Conservation (phyloP, 495 filamentous ascomycete genomes). For the Xylaria sp. region DNA sequence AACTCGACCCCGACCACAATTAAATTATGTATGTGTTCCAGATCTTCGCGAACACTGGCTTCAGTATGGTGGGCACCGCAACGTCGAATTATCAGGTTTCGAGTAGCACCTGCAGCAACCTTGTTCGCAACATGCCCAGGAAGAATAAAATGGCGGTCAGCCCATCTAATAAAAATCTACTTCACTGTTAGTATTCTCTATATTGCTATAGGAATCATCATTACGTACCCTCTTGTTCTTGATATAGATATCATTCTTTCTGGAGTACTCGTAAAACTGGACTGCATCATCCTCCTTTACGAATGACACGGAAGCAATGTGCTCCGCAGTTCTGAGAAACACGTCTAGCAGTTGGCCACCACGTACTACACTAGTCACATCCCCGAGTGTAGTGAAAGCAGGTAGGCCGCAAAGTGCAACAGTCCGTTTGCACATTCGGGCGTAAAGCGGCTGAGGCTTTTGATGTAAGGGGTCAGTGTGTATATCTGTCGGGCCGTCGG, state of each 20-base stretch:
- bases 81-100: conserved; percentile 73
- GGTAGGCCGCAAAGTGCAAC: conserved; percentile 68
- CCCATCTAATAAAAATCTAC: conserved; percentile 31
- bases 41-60: conserved; percentile 69
- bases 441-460: conserved; percentile 34
- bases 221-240: conserved; percentile 68
- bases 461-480: conserved; percentile 19
- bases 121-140: conserved; percentile 70
- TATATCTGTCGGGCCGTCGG: conserved; percentile 20
- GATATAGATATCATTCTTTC: conserved; percentile 72
- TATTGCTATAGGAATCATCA: background rate
- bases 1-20: conserved; percentile 72
- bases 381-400: conserved; percentile 68
- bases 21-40: conserved; percentile 85
- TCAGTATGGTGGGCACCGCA: conserved; percentile 67
- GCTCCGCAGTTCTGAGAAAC: conserved; percentile 67
- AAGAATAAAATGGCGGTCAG: conserved; percentile 73
- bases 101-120: conserved; percentile 74
- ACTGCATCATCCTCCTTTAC: conserved; percentile 66
- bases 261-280: conserved; percentile 69
- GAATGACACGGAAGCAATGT: conserved; percentile 73
- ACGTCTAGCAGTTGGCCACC: conserved; percentile 76
- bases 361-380: conserved; percentile 69
- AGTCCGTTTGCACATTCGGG: conserved; percentile 64
- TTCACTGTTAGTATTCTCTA: conserved; percentile 16